Base-by-base conservation (phyloP, 208 protist species). In the Acanthamoeba divionensis region DNA sequence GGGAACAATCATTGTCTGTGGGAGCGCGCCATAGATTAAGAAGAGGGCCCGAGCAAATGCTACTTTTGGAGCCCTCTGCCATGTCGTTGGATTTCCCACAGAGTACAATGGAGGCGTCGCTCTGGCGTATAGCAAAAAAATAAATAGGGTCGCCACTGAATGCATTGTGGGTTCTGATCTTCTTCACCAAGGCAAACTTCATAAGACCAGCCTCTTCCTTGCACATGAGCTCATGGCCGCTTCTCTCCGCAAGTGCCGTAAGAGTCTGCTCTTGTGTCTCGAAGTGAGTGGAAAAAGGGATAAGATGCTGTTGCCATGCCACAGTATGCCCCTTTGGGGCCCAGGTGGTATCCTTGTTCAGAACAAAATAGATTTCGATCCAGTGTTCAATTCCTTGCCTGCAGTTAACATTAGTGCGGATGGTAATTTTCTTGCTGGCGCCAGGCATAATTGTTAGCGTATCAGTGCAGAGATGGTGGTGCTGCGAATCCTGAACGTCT, bases 221-320 rank as follows among this genome's bases (percentile, higher is more conserved):
- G 67, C 10, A 8, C 3, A 3, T 54, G 3, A 7, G 18, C 8
- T 18, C 41, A 6, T 69, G n/a, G n/a, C n/a, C n/a, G n/a, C n/a
- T n/a, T n/a, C n/a, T n/a, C n/a, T n/a, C n/a, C n/a, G n/a, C n/a
- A n/a, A n/a, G n/a, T n/a, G n/a, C 36, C n/a, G 62, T 9, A 69
- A 69, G 26, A 69, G 26, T n/a, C n/a, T 41, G 65, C 48, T 73
- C 29, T 4, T 6, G 21, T 31, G 9, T n/a, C n/a, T 7, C 9
- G 9, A 18, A 6, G 65, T 36, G 10, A 36, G 9, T 41, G 7
- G 18, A 26, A 79, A 52, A n/a, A n/a, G n/a, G n/a, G n/a, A n/a
- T n/a, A n/a, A n/a, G n/a, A n/a, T n/a, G n/a, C 67, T 79, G 67
- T 54, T 79, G 45, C 67, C 67, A 79, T 5, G 67, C 67, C 13